Conservation (phyloP, 1,284 basidiomycete genomes). For the Erythrobasidium hasegawianum region DNA sequence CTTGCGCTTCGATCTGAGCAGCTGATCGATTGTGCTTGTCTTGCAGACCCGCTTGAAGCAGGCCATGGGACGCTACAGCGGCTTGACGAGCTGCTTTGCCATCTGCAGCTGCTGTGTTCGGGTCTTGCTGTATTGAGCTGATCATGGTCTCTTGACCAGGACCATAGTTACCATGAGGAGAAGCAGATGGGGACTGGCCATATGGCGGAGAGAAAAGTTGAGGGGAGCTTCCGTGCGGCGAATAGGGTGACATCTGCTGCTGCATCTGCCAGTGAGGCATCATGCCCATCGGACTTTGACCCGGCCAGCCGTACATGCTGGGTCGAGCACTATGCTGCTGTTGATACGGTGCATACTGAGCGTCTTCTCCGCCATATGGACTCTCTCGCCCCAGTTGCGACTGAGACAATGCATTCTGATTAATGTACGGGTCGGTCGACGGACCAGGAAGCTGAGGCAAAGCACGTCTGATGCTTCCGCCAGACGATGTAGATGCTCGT, state of each 20-base stretch:
- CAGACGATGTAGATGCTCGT: constrained; percentile 22
- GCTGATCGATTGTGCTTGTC: constrained; percentile 94
- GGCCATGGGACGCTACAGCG: constrained; percentile 68
- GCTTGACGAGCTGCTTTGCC: constrained; percentile 31
- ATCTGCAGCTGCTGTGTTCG: constrained; percentile 35
- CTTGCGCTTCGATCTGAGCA: constrained; percentile 87
- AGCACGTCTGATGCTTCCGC: constrained; percentile 16
- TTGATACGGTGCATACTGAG: constrained; percentile 13
- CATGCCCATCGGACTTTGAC: constrained; percentile 5
- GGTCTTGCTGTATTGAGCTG: constrained; percentile 23
- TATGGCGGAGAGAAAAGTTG: constrained; percentile 8
- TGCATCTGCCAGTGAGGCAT: constrained; percentile 20
- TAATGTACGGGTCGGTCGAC: constrained; percentile 32
- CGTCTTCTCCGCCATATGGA: neutral
- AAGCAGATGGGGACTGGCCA: constrained; percentile 33
- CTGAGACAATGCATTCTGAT: constrained; percentile 12
- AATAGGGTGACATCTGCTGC: constrained; percentile 7
- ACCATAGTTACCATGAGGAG: neutral
- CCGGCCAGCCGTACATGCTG: constrained; percentile 31
- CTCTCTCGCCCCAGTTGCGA: neutral
- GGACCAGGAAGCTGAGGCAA: constrained; percentile 28
- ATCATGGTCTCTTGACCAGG: constrained; percentile 28
- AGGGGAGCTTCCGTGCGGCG: constrained; percentile 9
- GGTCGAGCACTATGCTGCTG: neutral
- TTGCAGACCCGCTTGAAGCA: constrained; percentile 89